Evolutionary conservation across 208 protist genomes (phyloP), one percentile per base, ranked within the genome.

Genomic region (Crithidia expoeki): DNA sequence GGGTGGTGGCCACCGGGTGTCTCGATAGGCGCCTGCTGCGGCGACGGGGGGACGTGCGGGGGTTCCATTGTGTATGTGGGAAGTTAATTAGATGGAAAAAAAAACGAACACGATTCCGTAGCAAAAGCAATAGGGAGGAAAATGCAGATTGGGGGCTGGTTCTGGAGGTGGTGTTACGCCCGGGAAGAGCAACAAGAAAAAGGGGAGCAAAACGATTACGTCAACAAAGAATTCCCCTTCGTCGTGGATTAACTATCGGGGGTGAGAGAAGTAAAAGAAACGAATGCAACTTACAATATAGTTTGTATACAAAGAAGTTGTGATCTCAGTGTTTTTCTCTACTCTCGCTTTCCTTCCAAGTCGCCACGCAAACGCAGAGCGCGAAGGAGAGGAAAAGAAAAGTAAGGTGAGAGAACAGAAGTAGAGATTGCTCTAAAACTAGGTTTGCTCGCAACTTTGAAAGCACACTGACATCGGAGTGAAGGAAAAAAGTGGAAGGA

Each of bases 11-110:
- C 70, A 11, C 81, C 76, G 16, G 83, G 80, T 1, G 79, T 63
- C 46, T 87, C 81, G 38, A 87, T 65, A 0, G 72, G 52, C 55
- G 70, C 68, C 71, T 85, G 80, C 79, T 92, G 89, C 51, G 90
- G 90, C 17, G 90, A 93, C 55, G 85, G 83, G 11, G 90, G 90
- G 14, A 93, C 87, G 38, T 70, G 64, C 10, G 90, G 87, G 12
- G 86, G 90, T 46, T 93, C 87, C 42, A 65, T 52, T 27, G 30
- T n/a, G 12, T 40, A 58, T 34, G 30, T n/a, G n/a, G n/a, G n/a
- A n/a, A n/a, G n/a, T n/a, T n/a, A n/a, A n/a, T n/a, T n/a, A n/a
- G n/a, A 47, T n/a, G 17, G 28, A n/a, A 27, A 58, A 47, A n/a
- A n/a, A n/a, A n/a, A n/a, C n/a, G n/a, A n/a, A n/a, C n/a, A n/a